Evolutionary conservation across 2,329 filamentous ascomycete genomes (phyloP).

Genomic region (Phialocephala subalpina): DNA sequence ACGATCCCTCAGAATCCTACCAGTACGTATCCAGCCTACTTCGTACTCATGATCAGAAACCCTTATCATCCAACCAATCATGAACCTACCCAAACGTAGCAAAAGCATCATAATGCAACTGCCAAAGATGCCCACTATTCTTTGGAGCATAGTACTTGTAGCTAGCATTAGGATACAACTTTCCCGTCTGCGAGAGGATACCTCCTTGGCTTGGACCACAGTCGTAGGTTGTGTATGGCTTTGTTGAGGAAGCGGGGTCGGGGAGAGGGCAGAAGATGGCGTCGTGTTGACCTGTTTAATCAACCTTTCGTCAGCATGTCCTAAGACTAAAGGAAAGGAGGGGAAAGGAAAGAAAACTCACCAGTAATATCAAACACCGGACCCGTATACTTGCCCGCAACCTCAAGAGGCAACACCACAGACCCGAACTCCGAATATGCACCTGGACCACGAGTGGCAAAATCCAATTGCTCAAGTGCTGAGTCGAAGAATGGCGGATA

Average conservation of each 20-base stretch:
- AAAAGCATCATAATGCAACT: conserved; percentile 24
- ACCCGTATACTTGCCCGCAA: background rate
- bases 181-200: background rate
- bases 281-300: conserved; percentile 8
- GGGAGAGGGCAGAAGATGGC: background rate
- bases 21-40: too few relatives aligned
- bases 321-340: too few relatives aligned
- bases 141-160: background rate
- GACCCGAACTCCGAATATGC: conserved; percentile 29
- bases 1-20: too few relatives aligned
- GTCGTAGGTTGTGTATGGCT: conserved; percentile 1
- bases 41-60: conserved; percentile 15
- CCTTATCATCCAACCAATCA: conserved; percentile 18
- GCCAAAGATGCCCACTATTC: conserved; percentile 24
- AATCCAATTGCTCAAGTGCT: conserved; percentile 24
- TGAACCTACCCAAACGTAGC: conserved; percentile 15
- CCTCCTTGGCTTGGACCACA: background rate
- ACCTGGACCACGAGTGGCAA: conserved; percentile 24
- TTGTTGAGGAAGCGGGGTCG: background rate
- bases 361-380: conserved; percentile 3
- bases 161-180: background rate
- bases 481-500: conserved; percentile 19
- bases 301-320: too few relatives aligned
- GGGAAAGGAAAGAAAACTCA: background rate
- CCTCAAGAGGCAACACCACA: conserved; percentile 9